Conservation (phyloP, 2,329 filamentous ascomycete species). For the Emergomyces pasteurianus region DNA sequence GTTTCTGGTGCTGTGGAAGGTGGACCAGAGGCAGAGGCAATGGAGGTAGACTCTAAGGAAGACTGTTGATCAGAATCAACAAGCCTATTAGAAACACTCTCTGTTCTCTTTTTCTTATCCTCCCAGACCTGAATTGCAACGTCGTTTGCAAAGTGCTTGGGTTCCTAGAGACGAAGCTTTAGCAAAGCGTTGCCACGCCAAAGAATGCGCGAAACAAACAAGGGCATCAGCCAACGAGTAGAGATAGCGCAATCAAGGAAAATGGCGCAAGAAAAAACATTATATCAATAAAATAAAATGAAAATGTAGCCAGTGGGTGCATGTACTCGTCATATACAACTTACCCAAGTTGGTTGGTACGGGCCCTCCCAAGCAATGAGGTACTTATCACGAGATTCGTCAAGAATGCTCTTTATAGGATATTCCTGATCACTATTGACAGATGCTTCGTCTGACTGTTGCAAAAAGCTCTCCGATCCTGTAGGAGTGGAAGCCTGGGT, state of each 20-base stretch:
- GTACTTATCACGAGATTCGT: slow-evolving; percentile 24
- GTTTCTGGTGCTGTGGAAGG: slow-evolving; percentile 7
- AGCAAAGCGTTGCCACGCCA: neutral
- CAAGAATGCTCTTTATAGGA: slow-evolving; percentile 25
- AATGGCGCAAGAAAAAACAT: neutral
- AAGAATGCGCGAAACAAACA: neutral
- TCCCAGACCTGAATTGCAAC: slow-evolving; percentile 21
- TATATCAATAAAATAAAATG: neutral
- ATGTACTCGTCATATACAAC: slow-evolving; percentile 8
- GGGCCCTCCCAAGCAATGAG: slow-evolving; percentile 29
- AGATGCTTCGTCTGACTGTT: neutral
- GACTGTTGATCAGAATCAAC: neutral
- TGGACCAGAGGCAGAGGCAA: neutral
- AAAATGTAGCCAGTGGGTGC: neutral
- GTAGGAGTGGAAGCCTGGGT: neutral
- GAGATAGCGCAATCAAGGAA: neutral
- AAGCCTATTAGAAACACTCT: slow-evolving; percentile 5
- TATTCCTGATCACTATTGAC: slow-evolving; percentile 20
- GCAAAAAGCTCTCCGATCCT: neutral
- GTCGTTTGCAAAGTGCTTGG: slow-evolving; percentile 24
- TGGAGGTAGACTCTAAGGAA: neutral
- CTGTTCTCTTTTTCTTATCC: slow-evolving; percentile 13
- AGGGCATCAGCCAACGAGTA: neutral
- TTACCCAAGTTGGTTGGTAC: slow-evolving; percentile 28
- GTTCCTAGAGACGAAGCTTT: slow-evolving; percentile 17